Evolutionary conservation across 2,329 filamentous ascomycete species (phyloP), one percentile per base, ranked within the genome.

Genomic region (Fusarium dimerum): DNA sequence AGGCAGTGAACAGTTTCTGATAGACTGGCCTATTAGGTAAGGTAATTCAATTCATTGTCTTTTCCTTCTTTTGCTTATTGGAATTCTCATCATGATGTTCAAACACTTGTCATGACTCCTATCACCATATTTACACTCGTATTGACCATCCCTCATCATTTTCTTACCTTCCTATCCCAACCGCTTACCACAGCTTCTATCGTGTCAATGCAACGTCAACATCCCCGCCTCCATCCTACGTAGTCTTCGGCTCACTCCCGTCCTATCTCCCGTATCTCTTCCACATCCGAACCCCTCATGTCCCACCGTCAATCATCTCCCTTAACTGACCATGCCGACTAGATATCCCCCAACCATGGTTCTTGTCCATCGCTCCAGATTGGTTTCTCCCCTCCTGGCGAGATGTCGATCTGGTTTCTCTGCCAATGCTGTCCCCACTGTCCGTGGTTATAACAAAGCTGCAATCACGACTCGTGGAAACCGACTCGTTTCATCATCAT

Each of bases 341-440:
- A 39, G 50, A 36, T 15, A 52, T 29, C 20, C 26, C 13, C 11
- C 18, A 48, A 40, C 8, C 48, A 69, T 69, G 67, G 29, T 59
- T 38, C 43, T 68, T 29, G 48, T 69, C 15, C 63, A 60, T 18
- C 65, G 60, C 12, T 55, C 65, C 20, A 60, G 59, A 54, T 55
- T 65, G 36, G 62, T 57, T 12, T 46, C 63, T 20, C 59, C 61
- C 41, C 54, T 55, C 40, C 40, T 69, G 36, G 63, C 47, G 42
- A 64, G 54, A 51, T 61, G 55, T 32, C 53, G 55, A 11, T 51
- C 48, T 45, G 48, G 55, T 6, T 52, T 46, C 50, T 48, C 60
- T 36, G 54, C 53, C 40, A 52, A 53, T 36, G 44, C 43, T 40
- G 41, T 52, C 8, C 52, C 51, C 16, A 47, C 49, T 36, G 40